A percentile compares a stretch with the other conserved stretches of the same genome.
Conservation (phyloP, 768 basidiomycete genomes). For the Solioccasus polychromus region DNA sequence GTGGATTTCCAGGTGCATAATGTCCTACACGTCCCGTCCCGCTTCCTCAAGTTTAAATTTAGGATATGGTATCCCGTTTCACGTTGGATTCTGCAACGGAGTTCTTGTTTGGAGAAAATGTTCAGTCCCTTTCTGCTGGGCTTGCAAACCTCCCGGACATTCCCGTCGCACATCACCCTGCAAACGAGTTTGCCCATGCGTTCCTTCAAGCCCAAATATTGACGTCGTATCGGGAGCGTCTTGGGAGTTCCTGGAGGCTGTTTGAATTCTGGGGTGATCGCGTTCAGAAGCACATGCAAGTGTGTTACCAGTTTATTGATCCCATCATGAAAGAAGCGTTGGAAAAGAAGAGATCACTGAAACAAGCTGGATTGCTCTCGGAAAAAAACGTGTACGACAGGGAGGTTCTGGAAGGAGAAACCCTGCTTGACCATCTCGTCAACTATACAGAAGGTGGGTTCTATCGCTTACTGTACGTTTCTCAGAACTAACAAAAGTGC, state of each 20-base stretch:
- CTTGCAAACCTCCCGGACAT: background rate
- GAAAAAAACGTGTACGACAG: background rate
- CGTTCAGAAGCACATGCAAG: background rate
- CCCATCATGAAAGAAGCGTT: background rate
- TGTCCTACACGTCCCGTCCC: too few relatives aligned
- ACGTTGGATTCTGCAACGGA: background rate
- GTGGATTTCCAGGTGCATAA: background rate
- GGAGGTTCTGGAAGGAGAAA: background rate
- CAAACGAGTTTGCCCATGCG: background rate
- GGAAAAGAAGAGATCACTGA: background rate
- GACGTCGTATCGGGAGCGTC: background rate
- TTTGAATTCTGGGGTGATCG: background rate
- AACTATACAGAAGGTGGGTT: background rate
- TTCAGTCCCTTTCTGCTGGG: background rate
- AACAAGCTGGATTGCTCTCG: background rate
- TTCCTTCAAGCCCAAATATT: background rate
- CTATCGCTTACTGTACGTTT: too few relatives aligned
- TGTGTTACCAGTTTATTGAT: background rate
- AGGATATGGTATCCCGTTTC: background rate
- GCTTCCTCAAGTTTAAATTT: too few relatives aligned
- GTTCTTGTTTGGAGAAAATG: background rate
- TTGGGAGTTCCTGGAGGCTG: background rate
- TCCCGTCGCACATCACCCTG: background rate
- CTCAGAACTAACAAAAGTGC: too few relatives aligned
- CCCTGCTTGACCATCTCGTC: background rate